Conservation (phyloP, 1,284 basidiomycete genomes). For the Moniliella sp. region DNA sequence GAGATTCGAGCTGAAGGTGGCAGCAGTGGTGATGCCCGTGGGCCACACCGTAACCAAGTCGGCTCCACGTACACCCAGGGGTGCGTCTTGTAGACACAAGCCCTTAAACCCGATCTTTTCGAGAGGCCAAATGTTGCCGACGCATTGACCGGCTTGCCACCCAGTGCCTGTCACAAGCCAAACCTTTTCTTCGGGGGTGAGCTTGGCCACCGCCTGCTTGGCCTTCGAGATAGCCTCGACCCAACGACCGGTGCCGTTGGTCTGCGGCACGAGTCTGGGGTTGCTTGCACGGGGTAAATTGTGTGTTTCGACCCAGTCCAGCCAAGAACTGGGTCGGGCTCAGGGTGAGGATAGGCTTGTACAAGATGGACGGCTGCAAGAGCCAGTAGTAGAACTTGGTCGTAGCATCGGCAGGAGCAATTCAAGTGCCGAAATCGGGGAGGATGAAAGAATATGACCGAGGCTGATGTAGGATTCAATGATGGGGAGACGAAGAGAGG, state of each 20-base stretch:
- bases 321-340: no score
- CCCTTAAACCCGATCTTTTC: slow-evolving; percentile 46
- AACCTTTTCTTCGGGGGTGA: slow-evolving; percentile 38
- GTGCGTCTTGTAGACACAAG: slow-evolving; percentile 43
- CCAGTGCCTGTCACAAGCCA: slow-evolving; percentile 35
- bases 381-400: no score
- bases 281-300: no score
- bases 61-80: slow-evolving; percentile 44
- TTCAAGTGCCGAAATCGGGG: no score
- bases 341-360: no score
- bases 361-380: no score
- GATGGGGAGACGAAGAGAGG: no score
- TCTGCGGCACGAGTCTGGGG: background rate
- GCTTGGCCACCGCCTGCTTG: slow-evolving; percentile 26
- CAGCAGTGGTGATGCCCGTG: slow-evolving; percentile 51
- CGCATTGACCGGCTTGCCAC: slow-evolving; percentile 11
- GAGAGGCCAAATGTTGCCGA: slow-evolving; percentile 36
- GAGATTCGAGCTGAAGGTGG: slow-evolving; percentile 49
- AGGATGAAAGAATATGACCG: no score
- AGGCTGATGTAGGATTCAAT: no score
- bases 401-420: no score
- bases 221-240: slow-evolving; percentile 43
- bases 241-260: slow-evolving; percentile 36
- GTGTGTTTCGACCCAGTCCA: no score
- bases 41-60: slow-evolving; percentile 41